These are phyloP conservation scores for Hymenochaete sp. DNA, from an alignment of 1,284 basidiomycete species.

Conservation along the genomic window DNA sequence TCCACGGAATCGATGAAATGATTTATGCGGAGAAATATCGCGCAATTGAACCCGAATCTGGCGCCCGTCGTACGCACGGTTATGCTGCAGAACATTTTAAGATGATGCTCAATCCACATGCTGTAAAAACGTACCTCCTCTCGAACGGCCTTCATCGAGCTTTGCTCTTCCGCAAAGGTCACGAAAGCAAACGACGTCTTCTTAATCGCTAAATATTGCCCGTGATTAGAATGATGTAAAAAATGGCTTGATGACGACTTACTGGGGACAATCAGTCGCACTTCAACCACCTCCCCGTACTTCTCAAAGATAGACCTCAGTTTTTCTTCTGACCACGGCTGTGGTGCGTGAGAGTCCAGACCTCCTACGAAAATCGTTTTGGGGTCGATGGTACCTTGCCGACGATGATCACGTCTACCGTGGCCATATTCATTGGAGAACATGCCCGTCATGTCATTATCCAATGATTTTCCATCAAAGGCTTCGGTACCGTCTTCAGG, in stretches of 20 bases:
- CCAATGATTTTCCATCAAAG: not conserved
- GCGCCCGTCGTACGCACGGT: constrained; percentile 55
- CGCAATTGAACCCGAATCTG: constrained; percentile 58
- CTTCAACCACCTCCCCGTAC: constrained; percentile 54
- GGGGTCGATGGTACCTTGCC: constrained; percentile 42
- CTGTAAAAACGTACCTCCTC: constrained; percentile 41
- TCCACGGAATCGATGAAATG: constrained; percentile 20
- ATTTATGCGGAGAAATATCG: constrained; percentile 25
- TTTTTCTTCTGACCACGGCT: constrained; percentile 58
- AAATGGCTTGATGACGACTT: constrained; percentile 5
- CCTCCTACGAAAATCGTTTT: constrained; percentile 69
- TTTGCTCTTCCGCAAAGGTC: constrained; percentile 51
- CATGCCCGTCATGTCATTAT: not conserved
- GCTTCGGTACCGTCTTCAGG: too few relatives aligned
- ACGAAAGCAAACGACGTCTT: constrained; percentile 67
- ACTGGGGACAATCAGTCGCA: constrained; percentile 56
- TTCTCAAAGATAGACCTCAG: constrained; percentile 47
- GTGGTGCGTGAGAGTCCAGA: constrained; percentile 51
- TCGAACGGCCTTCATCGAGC: constrained; percentile 49
- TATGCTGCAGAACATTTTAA: constrained; percentile 40
- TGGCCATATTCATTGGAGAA: not conserved
- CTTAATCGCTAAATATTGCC: constrained; percentile 38
- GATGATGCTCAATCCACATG: constrained; percentile 8
- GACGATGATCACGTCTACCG: constrained; percentile 20
- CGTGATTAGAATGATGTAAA: constrained; percentile 1